Conservation (phyloP, 2,329 filamentous ascomycete genomes). For the Cytospora leucostoma region DNA sequence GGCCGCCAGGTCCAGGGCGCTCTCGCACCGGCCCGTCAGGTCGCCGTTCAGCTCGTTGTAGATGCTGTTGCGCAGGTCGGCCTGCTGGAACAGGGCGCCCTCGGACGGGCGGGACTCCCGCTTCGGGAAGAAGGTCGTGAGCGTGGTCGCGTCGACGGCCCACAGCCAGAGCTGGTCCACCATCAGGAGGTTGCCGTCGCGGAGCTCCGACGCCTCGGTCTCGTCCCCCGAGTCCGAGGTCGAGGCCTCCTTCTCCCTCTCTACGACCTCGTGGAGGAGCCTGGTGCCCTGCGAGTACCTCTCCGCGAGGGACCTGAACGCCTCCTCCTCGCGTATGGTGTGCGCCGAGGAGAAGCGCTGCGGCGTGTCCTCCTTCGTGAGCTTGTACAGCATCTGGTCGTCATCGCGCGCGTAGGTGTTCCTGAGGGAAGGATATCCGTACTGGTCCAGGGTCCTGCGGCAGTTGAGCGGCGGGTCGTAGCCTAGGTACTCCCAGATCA, state of each 20-base stretch:
- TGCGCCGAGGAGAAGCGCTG: background rate
- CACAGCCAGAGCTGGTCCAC: constrained; percentile 67
- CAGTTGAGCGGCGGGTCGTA: constrained; percentile 63
- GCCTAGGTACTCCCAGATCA: constrained; percentile 65
- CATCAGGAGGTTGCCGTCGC: constrained; percentile 63
- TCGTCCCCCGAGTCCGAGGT: constrained; percentile 31
- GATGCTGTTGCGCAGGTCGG: constrained; percentile 63
- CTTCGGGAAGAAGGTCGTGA: constrained; percentile 58
- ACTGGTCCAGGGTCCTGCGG: constrained; percentile 64
- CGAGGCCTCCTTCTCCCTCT: constrained; percentile 17
- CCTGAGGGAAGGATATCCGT: constrained; percentile 60
- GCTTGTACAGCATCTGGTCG: constrained; percentile 68
- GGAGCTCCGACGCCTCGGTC: constrained; percentile 30
- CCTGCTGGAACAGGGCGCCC: constrained; percentile 58
- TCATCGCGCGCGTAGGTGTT: constrained; percentile 64
- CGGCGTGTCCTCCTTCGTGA: constrained; percentile 52
- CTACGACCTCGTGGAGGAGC: constrained; percentile 22
- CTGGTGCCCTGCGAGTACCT: constrained; percentile 27
- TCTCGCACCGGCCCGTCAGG: constrained; percentile 62
- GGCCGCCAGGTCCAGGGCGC: constrained; percentile 62
- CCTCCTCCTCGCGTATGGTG: constrained; percentile 27
- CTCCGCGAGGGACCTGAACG: constrained; percentile 10
- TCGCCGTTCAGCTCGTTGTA: constrained; percentile 69
- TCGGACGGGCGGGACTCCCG: constrained; percentile 57
- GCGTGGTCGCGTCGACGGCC: constrained; percentile 54